A percentile compares a stretch with the other conserved stretches of the same genome.
Conservation (phyloP, 179 eudicot genomes). For the Drosera spatulata region DNA sequence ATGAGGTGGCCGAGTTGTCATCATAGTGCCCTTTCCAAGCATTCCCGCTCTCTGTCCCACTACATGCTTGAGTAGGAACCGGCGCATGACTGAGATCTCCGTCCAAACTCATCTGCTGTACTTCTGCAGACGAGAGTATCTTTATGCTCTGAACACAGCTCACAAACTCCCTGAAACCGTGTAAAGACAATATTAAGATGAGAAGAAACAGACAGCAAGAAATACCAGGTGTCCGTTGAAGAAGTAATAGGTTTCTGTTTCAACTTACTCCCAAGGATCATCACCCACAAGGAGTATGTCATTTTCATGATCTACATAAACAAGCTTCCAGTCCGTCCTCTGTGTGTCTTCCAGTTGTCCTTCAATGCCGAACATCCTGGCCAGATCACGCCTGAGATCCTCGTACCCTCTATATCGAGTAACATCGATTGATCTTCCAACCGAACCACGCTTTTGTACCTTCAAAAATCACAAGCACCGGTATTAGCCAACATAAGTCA, state of each 20-base stretch:
- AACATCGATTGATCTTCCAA: conserved; percentile 93
- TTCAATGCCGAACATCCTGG: conserved; percentile 95
- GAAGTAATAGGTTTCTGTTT: not conserved
- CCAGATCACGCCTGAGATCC: conserved; percentile 82
- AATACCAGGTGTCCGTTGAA: not conserved
- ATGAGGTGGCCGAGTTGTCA: conserved; percentile 64
- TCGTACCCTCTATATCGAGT: conserved; percentile 90
- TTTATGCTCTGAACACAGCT: conserved; percentile 96
- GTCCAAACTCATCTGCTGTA: conserved; percentile 94
- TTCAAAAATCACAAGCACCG: conserved; percentile 2
- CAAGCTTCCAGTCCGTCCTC: conserved; percentile 91
- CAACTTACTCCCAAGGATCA: conserved; percentile 99
- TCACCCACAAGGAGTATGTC: conserved; percentile 95
- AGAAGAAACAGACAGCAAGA: not conserved
- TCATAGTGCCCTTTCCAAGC: conserved; percentile 73
- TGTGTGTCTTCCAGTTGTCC: conserved; percentile 93
- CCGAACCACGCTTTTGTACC: conserved; percentile 99
- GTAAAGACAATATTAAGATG: not conserved
- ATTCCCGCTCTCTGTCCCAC: conserved; percentile 84
- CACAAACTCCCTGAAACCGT: conserved; percentile 68
- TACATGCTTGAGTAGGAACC: conserved; percentile 71
- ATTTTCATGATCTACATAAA: conserved; percentile 92
- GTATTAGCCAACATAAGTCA: not conserved
- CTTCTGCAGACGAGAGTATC: conserved; percentile 83
- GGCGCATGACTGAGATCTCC: conserved; percentile 70